Evolutionary conservation across 495 filamentous ascomycete genomes (phyloP).

Genomic region (Neurospora tetrasperma): DNA sequence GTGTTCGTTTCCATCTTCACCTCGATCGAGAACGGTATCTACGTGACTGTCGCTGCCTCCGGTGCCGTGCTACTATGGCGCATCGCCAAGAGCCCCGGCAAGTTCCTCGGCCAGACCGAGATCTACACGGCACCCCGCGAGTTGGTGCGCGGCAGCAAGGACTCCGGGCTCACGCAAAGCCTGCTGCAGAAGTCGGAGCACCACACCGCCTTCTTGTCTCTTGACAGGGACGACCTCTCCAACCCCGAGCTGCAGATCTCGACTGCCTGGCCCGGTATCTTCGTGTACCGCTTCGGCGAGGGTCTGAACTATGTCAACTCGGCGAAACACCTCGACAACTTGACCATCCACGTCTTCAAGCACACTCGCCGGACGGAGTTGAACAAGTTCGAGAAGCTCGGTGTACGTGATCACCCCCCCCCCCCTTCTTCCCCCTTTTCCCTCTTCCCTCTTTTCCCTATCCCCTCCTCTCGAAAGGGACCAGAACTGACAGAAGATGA

Average conservation of each 20-base stretch:
- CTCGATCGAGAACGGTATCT: conserved; percentile 43
- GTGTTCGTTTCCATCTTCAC: conserved; percentile 43
- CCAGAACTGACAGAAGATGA: conserved; percentile 3
- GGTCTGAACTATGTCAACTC: conserved; percentile 45
- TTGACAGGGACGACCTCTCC: conserved; percentile 31
- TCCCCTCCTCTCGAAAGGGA: background rate
- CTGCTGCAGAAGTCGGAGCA: background rate
- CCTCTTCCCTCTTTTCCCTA: background rate
- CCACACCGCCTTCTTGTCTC: conserved; percentile 33
- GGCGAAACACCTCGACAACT: conserved; percentile 35
- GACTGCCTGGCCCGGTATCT: conserved; percentile 37
- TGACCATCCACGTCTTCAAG: conserved; percentile 34
- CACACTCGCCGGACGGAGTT: conserved; percentile 30
- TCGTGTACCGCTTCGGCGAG: conserved; percentile 43
- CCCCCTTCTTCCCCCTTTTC: no score
- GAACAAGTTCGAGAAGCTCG: conserved; percentile 26
- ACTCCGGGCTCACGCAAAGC: background rate
- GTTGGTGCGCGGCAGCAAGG: conserved; percentile 7
- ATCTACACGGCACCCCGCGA: conserved; percentile 12
- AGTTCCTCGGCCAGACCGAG: conserved; percentile 27
- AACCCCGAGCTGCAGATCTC: conserved; percentile 30
- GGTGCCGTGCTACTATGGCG: conserved; percentile 36
- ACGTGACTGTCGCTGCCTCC: conserved; percentile 35
- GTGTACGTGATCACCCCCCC: conserved; percentile 23
- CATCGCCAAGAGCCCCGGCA: conserved; percentile 34